Conservation (phyloP, 2,329 filamentous ascomycete genomes). For the Cordyceps farinosa region DNA sequence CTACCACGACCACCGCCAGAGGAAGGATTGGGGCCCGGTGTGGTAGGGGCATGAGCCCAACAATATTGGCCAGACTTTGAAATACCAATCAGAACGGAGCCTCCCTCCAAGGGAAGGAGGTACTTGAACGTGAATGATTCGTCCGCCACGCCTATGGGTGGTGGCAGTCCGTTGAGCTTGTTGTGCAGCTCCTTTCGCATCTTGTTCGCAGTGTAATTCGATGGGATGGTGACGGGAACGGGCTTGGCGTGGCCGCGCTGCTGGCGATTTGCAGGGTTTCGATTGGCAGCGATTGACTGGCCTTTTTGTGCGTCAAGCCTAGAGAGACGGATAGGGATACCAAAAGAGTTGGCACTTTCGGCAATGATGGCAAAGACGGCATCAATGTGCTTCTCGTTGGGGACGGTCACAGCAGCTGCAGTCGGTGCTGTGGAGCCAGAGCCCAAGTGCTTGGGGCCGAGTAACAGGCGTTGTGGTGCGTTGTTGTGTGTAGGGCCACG, state of each 20-base stretch:
- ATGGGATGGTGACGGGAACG: background rate
- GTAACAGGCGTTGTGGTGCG: background rate
- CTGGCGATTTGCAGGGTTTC: too few relatives aligned
- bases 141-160: background rate
- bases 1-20: background rate
- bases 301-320: background rate
- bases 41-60: constrained; percentile 6
- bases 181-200: background rate
- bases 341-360: background rate
- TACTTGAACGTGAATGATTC: background rate
- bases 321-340: background rate
- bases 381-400: background rate
- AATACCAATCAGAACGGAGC: background rate
- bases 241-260: background rate
- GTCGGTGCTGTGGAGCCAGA: background rate
- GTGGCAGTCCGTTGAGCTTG: background rate
- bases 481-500: background rate
- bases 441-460: background rate
- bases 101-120: background rate
- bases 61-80: background rate
- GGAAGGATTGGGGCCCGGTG: background rate
- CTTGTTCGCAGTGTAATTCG: background rate
- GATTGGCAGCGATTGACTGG: background rate
- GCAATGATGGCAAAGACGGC: background rate
- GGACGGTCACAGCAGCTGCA: background rate